phyloP scores from a whole-genome alignment of 2,329 filamentous ascomycete genomes.

The Epichloe elymi region DNA sequence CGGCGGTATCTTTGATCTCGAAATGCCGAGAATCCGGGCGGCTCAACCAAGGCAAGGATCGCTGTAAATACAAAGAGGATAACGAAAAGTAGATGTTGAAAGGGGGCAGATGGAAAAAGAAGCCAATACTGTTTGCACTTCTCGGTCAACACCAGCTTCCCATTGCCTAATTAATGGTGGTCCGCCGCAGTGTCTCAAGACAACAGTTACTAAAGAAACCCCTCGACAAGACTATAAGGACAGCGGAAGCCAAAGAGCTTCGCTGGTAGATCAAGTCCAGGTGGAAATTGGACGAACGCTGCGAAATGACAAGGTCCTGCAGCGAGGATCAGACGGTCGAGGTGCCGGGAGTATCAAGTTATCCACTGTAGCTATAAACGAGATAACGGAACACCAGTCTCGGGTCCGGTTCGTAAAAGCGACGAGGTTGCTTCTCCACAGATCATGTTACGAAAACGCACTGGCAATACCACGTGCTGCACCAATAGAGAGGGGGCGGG shows the following conservation, averaged over 20 bases:
- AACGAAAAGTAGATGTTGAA: not conserved
- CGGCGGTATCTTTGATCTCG: not conserved
- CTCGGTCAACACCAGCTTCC: not conserved
- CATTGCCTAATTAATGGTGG: not conserved
- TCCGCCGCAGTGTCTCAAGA: not conserved
- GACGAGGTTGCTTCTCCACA: not conserved
- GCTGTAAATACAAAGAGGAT: not conserved
- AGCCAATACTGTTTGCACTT: not conserved
- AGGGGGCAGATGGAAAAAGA: not conserved
- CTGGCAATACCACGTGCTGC: not conserved
- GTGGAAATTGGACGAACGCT: slow-evolving; percentile 1
- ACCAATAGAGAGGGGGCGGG: not conserved
- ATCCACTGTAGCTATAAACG: slow-evolving; percentile 2
- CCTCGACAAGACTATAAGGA: not conserved
- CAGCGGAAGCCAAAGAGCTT: slow-evolving; percentile 1
- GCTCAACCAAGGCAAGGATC: not conserved
- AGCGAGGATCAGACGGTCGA: not conserved
- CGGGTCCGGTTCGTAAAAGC: not conserved
- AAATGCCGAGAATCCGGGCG: not conserved
- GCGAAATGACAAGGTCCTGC: slow-evolving; percentile 5
- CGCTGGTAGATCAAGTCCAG: not conserved
- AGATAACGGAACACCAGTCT: not conserved
- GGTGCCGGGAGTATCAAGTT: not conserved
- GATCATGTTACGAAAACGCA: not conserved
- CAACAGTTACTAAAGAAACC: not conserved